Percentiles rank a stretch among this genome's conserved stretches.
phyloP scores from a whole-genome alignment of 2,329 filamentous ascomycete genomes.

The Whalleya microplaca region DNA sequence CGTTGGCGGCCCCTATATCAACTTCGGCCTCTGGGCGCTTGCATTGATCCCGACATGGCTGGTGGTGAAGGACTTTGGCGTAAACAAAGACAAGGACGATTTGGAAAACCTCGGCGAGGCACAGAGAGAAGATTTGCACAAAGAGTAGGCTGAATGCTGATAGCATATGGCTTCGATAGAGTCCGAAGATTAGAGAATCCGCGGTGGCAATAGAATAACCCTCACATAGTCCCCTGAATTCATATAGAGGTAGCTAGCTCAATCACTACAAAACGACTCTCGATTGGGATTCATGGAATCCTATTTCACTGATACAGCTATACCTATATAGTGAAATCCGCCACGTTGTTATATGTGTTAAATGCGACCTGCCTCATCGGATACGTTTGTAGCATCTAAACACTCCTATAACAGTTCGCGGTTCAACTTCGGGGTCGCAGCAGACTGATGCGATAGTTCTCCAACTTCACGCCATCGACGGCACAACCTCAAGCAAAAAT shows the following conservation, averaged over 20 bases:
- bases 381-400: neutral
- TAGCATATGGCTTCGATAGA: neutral
- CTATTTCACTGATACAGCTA: too few relatives aligned
- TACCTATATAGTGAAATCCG: too few relatives aligned
- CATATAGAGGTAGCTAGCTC: too few relatives aligned
- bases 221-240: too few relatives aligned
- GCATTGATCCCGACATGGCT: conserved; percentile 69
- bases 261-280: too few relatives aligned
- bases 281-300: too few relatives aligned
- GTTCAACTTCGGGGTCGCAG: neutral
- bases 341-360: too few relatives aligned
- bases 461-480: conserved; percentile 18
- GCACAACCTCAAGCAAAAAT: conserved; percentile 16
- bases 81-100: conserved; percentile 11
- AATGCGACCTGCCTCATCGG: too few relatives aligned
- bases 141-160: conserved; percentile 2
- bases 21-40: conserved; percentile 70
- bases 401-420: conserved; percentile 1
- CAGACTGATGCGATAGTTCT: conserved; percentile 16
- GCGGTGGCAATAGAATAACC: neutral
- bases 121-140: conserved; percentile 1
- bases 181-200: too few relatives aligned
- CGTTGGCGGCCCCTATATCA: conserved; percentile 70
- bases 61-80: conserved; percentile 61
- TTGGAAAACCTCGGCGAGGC: conserved; percentile 8